Evolutionary conservation across 78 protist species (phyloP).

Genomic region (Tieghemostelium lacteum): DNA sequence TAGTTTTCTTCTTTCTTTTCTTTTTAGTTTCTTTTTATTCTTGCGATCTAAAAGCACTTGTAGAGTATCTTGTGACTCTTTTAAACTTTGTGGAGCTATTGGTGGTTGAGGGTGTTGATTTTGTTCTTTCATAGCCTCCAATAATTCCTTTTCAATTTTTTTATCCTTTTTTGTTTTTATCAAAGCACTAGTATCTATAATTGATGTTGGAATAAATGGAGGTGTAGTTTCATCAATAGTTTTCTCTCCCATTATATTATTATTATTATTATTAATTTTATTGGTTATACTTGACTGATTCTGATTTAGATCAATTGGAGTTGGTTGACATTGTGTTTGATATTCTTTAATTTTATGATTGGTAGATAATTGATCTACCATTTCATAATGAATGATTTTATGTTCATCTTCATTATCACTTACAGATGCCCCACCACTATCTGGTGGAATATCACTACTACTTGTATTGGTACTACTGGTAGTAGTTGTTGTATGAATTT

Average conservation of each 20-base stretch:
- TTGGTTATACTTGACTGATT: slow-evolving; percentile 26
- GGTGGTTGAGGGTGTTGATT: not conserved
- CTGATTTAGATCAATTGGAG: not conserved
- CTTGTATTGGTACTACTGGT: too few relatives aligned
- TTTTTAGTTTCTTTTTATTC: slow-evolving; percentile 17
- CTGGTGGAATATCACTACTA: not conserved
- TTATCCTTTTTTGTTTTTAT: slow-evolving; percentile 33
- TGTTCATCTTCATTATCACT: not conserved
- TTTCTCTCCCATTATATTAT: not conserved
- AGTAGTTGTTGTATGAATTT: too few relatives aligned
- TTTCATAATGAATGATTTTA: not conserved
- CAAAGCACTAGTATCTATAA: not conserved
- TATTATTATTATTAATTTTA: too few relatives aligned
- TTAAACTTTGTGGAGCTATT: too few relatives aligned
- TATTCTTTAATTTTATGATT: not conserved
- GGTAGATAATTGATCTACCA: not conserved
- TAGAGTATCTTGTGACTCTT: not conserved
- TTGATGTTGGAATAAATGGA: not conserved
- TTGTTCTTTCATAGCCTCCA: slow-evolving; percentile 40
- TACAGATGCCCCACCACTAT: too few relatives aligned
- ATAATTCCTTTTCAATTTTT: slow-evolving; percentile 44
- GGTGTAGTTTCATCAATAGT: not conserved
- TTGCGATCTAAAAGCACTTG: too few relatives aligned
- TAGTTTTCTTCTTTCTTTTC: slow-evolving; percentile 42
- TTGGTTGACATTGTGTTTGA: not conserved